Percentiles rank a stretch among this genome's conserved stretches.
phyloP scores from a whole-genome alignment of 2,329 filamentous ascomycete species.

The Fusarium compactum region DNA sequence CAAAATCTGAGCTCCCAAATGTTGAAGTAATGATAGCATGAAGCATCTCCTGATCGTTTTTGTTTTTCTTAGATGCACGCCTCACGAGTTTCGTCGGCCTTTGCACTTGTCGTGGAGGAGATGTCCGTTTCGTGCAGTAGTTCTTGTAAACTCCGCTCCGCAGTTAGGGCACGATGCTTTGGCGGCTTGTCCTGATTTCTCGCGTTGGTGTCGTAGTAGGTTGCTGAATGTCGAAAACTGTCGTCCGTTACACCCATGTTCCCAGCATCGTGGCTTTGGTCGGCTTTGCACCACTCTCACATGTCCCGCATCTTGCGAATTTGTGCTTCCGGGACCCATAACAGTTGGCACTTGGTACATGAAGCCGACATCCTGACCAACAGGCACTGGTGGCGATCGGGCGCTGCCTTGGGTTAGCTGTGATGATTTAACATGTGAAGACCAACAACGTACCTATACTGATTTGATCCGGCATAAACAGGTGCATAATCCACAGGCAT shows the following conservation, averaged over 20 bases:
- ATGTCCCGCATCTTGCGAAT: slow-evolving; percentile 58
- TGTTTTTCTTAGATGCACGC: slow-evolving; percentile 15
- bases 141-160: slow-evolving; percentile 92
- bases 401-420: slow-evolving; percentile 49
- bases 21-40: slow-evolving; percentile 34
- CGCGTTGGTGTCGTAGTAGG: slow-evolving; percentile 88
- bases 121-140: slow-evolving; percentile 89
- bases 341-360: slow-evolving; percentile 59
- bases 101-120: slow-evolving; percentile 92
- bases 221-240: slow-evolving; percentile 98
- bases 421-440: slow-evolving; percentile 11
- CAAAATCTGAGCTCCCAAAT: slow-evolving; percentile 41
- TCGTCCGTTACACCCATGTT: slow-evolving; percentile 94
- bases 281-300: slow-evolving; percentile 80
- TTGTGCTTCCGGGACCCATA: slow-evolving; percentile 53
- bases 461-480: slow-evolving; percentile 49
- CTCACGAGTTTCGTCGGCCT: slow-evolving; percentile 58
- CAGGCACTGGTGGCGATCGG: slow-evolving; percentile 55
- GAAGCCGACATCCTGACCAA: slow-evolving; percentile 55
- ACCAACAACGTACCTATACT: slow-evolving; percentile 56
- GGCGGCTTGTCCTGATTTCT: slow-evolving; percentile 90
- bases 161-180: slow-evolving; percentile 93
- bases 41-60: slow-evolving; percentile 8
- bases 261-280: slow-evolving; percentile 97
- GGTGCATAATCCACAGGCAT: slow-evolving; percentile 60